These are phyloP conservation scores for Mycena chlorophos DNA, from an alignment of 768 basidiomycete species.

Conservation along the genomic window DNA sequence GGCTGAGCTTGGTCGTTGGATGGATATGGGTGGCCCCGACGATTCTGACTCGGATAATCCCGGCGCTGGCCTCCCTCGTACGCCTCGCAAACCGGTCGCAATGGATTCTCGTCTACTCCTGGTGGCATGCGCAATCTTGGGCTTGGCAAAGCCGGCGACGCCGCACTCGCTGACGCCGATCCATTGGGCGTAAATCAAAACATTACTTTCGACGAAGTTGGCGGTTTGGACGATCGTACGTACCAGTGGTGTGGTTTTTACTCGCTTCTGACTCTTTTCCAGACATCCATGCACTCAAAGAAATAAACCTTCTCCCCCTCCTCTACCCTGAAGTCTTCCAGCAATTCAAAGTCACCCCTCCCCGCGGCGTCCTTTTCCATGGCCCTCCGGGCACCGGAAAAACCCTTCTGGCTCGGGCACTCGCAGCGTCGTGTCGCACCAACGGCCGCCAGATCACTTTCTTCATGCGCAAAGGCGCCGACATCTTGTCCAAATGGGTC, in stretches of 20 bases:
- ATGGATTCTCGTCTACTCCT: conserved; percentile 64
- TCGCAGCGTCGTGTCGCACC: conserved; percentile 88
- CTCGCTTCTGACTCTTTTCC: conserved; percentile 5
- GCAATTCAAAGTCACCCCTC: conserved; percentile 90
- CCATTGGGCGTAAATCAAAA: conserved; percentile 91
- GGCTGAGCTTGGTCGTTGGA: conserved; percentile 74
- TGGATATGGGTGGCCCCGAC: conserved; percentile 64
- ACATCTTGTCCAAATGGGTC: conserved; percentile 98
- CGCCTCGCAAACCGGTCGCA: conserved; percentile 66
- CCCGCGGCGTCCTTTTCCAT: conserved; percentile 95
- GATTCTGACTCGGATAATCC: conserved; percentile 75
- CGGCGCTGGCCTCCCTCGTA: conserved; percentile 30
- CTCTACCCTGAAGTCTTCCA: conserved; percentile 98
- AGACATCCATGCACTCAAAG: conserved; percentile 97
- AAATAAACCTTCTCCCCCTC: conserved; percentile 97
- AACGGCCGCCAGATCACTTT: conserved; percentile 91
- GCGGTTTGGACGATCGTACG: conserved; percentile 91
- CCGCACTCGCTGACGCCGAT: conserved; percentile 91
- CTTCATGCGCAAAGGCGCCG: conserved; percentile 99
- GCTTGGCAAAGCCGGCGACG: conserved; percentile 79
- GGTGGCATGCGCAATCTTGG: conserved; percentile 85
- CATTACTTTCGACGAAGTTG: conserved; percentile 95
- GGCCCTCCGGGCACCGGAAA: conserved; percentile 98
- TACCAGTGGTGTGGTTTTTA: conserved; percentile 18
- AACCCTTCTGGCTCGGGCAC: conserved; percentile 88